These are phyloP conservation scores for Elaphomyces granulatus DNA, from an alignment of 495 filamentous ascomycete genomes.

Conservation along the genomic window DNA sequence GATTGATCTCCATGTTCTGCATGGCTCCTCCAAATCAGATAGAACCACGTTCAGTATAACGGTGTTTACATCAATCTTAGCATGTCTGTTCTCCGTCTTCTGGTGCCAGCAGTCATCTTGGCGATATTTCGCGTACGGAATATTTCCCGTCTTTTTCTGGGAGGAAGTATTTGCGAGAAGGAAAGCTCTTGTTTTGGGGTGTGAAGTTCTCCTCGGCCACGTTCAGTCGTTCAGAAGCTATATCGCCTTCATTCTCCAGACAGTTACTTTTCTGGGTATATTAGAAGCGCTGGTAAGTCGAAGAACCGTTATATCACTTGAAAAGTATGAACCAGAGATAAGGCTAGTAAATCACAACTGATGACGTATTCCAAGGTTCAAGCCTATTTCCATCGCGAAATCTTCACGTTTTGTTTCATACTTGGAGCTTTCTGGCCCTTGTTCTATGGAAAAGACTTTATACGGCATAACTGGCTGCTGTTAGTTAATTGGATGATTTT, in stretches of 20 bases:
- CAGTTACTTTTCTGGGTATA: constrained; percentile 50
- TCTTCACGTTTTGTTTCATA: constrained; percentile 70
- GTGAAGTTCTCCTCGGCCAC: constrained; percentile 52
- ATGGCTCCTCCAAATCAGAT: constrained; percentile 51
- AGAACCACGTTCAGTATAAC: constrained; percentile 45
- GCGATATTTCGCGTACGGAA: constrained; percentile 83
- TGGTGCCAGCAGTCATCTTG: constrained; percentile 61
- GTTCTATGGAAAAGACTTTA: constrained; percentile 56
- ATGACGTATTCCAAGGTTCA: constrained; percentile 40
- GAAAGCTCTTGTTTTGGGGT: constrained; percentile 51
- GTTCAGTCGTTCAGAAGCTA: constrained; percentile 42
- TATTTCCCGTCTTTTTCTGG: constrained; percentile 93
- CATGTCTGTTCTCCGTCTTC: constrained; percentile 63
- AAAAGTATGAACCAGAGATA: too few species aligned
- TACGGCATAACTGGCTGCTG: constrained; percentile 47
- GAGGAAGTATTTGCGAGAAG: constrained; percentile 82
- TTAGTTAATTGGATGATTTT: constrained; percentile 58
- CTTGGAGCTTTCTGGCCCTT: constrained; percentile 65
- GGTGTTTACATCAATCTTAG: constrained; percentile 62
- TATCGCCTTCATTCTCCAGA: constrained; percentile 41
- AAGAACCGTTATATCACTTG: too few species aligned
- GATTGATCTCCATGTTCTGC: constrained; percentile 76
- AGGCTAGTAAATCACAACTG: too few species aligned
- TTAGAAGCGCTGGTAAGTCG: constrained; percentile 68
- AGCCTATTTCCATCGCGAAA: constrained; percentile 82